Conservation (phyloP, 805 yeast species). For the Wickerhamomyces mucosus region DNA sequence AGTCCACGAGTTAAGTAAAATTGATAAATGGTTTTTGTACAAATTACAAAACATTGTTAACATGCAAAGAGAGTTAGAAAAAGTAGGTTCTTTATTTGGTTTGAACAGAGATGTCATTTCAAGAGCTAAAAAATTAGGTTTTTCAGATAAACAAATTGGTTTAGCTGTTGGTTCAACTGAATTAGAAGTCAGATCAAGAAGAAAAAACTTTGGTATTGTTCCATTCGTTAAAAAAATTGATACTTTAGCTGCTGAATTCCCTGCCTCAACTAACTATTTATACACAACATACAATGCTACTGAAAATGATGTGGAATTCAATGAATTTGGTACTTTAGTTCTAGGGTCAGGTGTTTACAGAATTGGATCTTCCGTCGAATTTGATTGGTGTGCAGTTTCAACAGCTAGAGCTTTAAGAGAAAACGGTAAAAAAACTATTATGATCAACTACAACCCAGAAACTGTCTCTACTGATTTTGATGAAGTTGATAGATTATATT, state of each 20-base stretch:
- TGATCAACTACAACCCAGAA: slow-evolving; percentile 98
- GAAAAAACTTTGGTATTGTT: slow-evolving; percentile 70
- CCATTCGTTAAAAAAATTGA: slow-evolving; percentile 97
- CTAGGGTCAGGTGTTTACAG: slow-evolving; percentile 99
- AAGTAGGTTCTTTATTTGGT: slow-evolving; percentile 45
- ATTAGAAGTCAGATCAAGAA: slow-evolving; percentile 69
- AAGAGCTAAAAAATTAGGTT: slow-evolving; percentile 87
- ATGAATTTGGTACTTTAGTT: slow-evolving; percentile 88
- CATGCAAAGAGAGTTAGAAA: slow-evolving; percentile 74
- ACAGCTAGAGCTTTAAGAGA: slow-evolving; percentile 91
- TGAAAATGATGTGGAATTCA: slow-evolving; percentile 71
- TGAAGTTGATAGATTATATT: slow-evolving; percentile 94
- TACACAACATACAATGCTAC: slow-evolving; percentile 95
- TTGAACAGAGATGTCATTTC: slow-evolving; percentile 61
- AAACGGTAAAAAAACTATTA: slow-evolving; percentile 80
- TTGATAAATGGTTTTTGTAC: slow-evolving; percentile 92
- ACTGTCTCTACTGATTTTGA: slow-evolving; percentile 97
- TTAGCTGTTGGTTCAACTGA: slow-evolving; percentile 64
- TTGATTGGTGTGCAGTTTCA: slow-evolving; percentile 98
- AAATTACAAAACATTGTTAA: slow-evolving; percentile 89
- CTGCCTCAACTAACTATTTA: slow-evolving; percentile 91
- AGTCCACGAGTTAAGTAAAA: slow-evolving; percentile 86
- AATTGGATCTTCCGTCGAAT: slow-evolving; percentile 96
- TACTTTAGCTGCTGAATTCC: slow-evolving; percentile 97
- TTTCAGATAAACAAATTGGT: slow-evolving; percentile 91